phyloP scores from a whole-genome alignment of 2,329 filamentous ascomycete genomes.

The Penicillium sp. region DNA sequence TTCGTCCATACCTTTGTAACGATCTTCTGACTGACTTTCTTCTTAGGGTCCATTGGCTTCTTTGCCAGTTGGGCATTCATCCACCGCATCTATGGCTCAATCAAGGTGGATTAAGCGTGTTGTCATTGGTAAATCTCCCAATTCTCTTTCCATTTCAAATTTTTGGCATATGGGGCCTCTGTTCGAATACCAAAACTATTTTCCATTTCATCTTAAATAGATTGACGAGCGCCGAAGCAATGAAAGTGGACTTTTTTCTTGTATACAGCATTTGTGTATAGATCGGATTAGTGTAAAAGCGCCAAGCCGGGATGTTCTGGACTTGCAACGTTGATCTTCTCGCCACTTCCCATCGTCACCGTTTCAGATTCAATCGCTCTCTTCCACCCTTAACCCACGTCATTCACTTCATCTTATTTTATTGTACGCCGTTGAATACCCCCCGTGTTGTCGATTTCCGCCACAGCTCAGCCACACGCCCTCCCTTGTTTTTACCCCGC shows the following conservation, averaged over 20 bases:
- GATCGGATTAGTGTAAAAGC: neutral
- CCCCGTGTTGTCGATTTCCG: slow-evolving; percentile 6
- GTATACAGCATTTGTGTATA: neutral
- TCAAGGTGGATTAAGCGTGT: slow-evolving; percentile 78
- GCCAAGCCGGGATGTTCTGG: slow-evolving; percentile 26
- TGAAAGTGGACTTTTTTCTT: neutral
- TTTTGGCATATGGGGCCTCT: no score
- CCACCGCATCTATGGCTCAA: slow-evolving; percentile 90
- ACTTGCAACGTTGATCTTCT: slow-evolving; percentile 12
- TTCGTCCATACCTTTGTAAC: slow-evolving; percentile 17
- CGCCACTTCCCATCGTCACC: slow-evolving; percentile 11
- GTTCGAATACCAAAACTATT: no score
- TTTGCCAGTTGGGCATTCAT: slow-evolving; percentile 94
- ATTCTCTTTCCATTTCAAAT: neutral
- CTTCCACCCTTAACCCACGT: neutral
- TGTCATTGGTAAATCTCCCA: neutral
- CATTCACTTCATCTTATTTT: neutral
- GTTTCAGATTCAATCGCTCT: neutral
- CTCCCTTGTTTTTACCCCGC: slow-evolving; percentile 23
- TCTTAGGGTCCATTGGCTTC: slow-evolving; percentile 84
- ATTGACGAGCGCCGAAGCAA: neutral
- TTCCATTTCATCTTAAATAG: neutral
- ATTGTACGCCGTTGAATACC: neutral
- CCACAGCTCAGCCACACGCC: slow-evolving; percentile 22
- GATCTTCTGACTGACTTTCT: slow-evolving; percentile 5